Conservation (phyloP, 1,139 yeast species). For the Suhomyces maxii region DNA sequence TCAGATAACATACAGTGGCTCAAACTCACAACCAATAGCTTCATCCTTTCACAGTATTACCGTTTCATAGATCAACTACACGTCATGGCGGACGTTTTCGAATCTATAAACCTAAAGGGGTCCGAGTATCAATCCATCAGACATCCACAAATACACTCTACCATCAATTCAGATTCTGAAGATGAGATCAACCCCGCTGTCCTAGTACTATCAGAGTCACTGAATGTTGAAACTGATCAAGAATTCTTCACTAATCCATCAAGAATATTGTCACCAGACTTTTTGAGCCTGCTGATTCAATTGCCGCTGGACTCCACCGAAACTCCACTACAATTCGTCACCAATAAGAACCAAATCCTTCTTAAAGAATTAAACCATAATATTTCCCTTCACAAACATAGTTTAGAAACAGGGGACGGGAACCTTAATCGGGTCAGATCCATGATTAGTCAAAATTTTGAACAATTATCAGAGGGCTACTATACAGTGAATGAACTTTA, state of each 20-base stretch:
- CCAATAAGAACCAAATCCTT: slow-evolving; percentile 27
- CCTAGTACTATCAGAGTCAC: slow-evolving; percentile 26
- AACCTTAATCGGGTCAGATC: slow-evolving; percentile 31
- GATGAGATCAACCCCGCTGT: slow-evolving; percentile 34
- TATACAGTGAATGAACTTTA: slow-evolving; percentile 54
- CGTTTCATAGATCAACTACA: no score
- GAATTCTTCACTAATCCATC: slow-evolving; percentile 26
- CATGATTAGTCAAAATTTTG: slow-evolving; percentile 27
- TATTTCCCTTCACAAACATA: slow-evolving; percentile 23
- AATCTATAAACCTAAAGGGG: slow-evolving; percentile 22
- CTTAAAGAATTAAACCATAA: slow-evolving; percentile 24
- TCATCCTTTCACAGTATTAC: no score
- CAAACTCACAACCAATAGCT: no score
- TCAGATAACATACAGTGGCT: no score
- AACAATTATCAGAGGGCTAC: slow-evolving; percentile 42
- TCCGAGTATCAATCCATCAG: slow-evolving; percentile 1
- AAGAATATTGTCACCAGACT: slow-evolving; percentile 10
- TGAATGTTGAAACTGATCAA: slow-evolving; percentile 11
- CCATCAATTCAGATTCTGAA: slow-evolving; percentile 14
- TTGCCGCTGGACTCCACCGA: slow-evolving; percentile 6
- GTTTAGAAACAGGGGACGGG: slow-evolving; percentile 32
- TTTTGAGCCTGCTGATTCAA: not conserved
- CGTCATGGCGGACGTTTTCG: slow-evolving; percentile 16
- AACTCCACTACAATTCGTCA: slow-evolving; percentile 33
- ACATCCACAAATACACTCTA: not conserved